Base-by-base conservation (phyloP, 441 rosid genomes). In the Biscutella laevigata region DNA sequence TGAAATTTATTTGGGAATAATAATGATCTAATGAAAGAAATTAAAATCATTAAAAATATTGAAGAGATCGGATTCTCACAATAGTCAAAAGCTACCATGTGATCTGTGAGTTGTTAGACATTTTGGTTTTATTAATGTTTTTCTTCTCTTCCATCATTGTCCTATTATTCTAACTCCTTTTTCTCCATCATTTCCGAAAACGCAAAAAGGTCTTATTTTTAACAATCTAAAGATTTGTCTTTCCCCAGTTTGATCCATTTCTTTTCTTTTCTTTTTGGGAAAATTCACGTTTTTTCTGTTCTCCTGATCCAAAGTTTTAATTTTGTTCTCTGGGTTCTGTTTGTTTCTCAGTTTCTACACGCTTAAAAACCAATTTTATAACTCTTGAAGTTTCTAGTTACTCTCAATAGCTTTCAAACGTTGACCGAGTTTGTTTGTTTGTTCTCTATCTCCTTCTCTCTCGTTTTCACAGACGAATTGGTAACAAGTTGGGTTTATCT, bases 391-490 rank as follows among this genome's bases (percentile, higher is more conserved):
- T 8, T 21, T 64, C 28, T 49, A 16, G 35, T 38, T 22, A 40
- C 32, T 53, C 59, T 46, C 47, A 14, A 44, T 17, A 40, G 40
- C 63, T 49, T 50, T n/a, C 59, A 26, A 50, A 49, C 53, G 8
- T 65, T 57, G 64, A 41, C 53, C 59, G 1, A 57, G 13, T 11
- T 20, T 40, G 49, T n/a, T 12, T 27, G 20, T 17, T 17, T 17
- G 1, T 11, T 43, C 33, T 29, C 21, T 38, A 17, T 17, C 20
- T 17, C 20, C 3, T 17, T 17, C 21, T 22, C 39, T 49, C 59
- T 57, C 53, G 51, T 56, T 56, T 46, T 24, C 64, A 49, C 41
- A 64, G 64, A 43, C 41, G 46, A 65, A 7, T 53, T 34, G 8
- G 7, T 30, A 6, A 48, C 19, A 19, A 27, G 29, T 24, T 13